Percentiles rank a stretch among this genome's conserved stretches.
Evolutionary conservation across 2,329 filamentous ascomycete species (phyloP).

Genomic region (Aspergillus tubingensis): DNA sequence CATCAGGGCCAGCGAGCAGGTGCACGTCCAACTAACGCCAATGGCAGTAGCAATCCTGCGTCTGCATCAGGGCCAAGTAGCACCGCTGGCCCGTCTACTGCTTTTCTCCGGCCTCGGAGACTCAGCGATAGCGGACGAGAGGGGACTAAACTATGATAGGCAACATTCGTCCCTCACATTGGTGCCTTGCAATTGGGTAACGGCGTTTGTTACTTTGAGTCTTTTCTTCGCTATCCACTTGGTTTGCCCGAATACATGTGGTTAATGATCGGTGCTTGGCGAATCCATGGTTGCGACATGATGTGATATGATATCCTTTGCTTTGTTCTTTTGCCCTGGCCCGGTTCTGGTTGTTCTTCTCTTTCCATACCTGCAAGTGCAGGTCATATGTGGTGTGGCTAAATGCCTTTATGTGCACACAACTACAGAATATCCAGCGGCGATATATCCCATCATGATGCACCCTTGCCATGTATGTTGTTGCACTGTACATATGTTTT

Average conservation of each 20-base stretch:
- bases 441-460: too few species aligned
- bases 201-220: background rate
- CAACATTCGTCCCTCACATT: background rate
- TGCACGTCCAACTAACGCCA: conserved; percentile 22
- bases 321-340: background rate
- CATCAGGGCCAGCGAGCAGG: conserved; percentile 43
- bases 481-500: too few species aligned
- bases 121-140: conserved; percentile 45
- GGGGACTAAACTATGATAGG: conserved; percentile 39
- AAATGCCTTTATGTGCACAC: too few species aligned
- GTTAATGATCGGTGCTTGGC: background rate
- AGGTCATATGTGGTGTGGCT: too few species aligned
- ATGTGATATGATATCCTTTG: background rate
- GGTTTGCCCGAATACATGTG: background rate
- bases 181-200: background rate
- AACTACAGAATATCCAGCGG: too few species aligned
- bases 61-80: conserved; percentile 31
- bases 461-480: too few species aligned
- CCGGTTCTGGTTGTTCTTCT: background rate
- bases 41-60: conserved; percentile 21
- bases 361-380: background rate
- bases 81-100: conserved; percentile 23
- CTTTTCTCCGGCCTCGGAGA: conserved; percentile 33
- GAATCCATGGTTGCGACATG: background rate
- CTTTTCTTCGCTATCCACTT: background rate